Conservation (phyloP, 73 alveolate genomes). For the Stentor coeruleus region DNA sequence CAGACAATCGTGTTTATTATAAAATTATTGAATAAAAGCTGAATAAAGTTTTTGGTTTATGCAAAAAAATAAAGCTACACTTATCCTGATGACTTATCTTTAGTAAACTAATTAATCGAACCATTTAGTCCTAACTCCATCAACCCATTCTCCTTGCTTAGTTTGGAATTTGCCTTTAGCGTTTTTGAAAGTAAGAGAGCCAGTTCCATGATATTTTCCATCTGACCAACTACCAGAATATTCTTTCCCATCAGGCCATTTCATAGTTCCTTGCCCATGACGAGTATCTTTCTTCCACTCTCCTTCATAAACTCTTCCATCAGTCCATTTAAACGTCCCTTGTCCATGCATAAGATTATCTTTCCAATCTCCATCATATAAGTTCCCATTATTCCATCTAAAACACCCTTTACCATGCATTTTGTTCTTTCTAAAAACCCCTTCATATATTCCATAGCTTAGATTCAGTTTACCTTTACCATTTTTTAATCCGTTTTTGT, state of each 20-base stretch:
- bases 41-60: too few relatives aligned
- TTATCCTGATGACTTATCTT: too few relatives aligned
- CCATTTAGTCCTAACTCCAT: too few relatives aligned
- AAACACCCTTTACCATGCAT: background rate
- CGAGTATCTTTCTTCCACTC: constrained; percentile 23
- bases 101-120: too few relatives aligned
- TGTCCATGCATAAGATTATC: background rate
- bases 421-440: background rate
- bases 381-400: background rate
- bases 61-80: too few relatives aligned
- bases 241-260: constrained; percentile 42
- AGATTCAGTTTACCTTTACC: constrained; percentile 56
- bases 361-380: background rate
- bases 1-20: too few relatives aligned
- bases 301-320: background rate
- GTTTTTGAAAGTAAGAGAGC: constrained; percentile 20
- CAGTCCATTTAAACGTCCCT: background rate
- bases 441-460: constrained; percentile 60
- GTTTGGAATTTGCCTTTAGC: too few relatives aligned
- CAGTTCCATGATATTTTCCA: constrained; percentile 36
- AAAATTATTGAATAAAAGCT: too few relatives aligned
- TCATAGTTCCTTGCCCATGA: constrained; percentile 27
- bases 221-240: constrained; percentile 32
- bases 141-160: too few relatives aligned
- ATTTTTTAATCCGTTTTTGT: constrained; percentile 31